Base-by-base conservation (phyloP, 345 rosid species). In the Heritiera fomes region DNA sequence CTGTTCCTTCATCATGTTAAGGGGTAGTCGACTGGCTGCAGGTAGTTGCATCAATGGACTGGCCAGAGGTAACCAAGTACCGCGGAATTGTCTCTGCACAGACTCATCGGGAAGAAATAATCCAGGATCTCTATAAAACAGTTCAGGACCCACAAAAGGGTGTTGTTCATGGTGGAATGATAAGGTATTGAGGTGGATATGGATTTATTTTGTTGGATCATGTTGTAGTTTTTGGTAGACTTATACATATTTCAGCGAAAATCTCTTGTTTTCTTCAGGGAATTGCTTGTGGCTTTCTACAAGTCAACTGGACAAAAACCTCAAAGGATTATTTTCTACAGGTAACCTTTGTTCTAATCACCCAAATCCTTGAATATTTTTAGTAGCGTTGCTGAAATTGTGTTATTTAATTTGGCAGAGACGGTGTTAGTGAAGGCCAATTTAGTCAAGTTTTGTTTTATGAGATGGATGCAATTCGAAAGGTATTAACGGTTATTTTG, bases 31-130 rank as follows among this genome's bases (percentile, higher is more conserved):
- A 40, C 30, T 78, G 73, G 67, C 13, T 60, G 32, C 80, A 95
- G 97, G 98, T 92, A 1, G 98, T 93, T 34, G 98, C 94, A 4
- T 92, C 98, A 0, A 91, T 92, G 97, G 98, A 93, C 34, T 93
- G 98, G 98, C 98, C 97, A 0, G 91, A 90, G 79, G 83, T 92
- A 9, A 87, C 94, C 1, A 95, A 89, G 79, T 95, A 95, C 59
- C 81, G 97, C 50, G 95, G 86, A 46, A 8, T 93, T 32, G 90
- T 95, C 13, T 90, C 97, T 80, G 91, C 98, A 1, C 98, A 91
- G 75, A 2, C 85, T 8, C 93, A 88, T 41, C 81, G 94, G 4
- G 86, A 87, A 46, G 97, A 93, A 85, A 93, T 95, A 0, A 95
- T 95, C 6, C 77, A 85, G 50, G 95, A 95, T 84, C 85, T 93